phyloP scores from a whole-genome alignment of 352 stramenopile genomes.

The Globisporangium middletonii region DNA sequence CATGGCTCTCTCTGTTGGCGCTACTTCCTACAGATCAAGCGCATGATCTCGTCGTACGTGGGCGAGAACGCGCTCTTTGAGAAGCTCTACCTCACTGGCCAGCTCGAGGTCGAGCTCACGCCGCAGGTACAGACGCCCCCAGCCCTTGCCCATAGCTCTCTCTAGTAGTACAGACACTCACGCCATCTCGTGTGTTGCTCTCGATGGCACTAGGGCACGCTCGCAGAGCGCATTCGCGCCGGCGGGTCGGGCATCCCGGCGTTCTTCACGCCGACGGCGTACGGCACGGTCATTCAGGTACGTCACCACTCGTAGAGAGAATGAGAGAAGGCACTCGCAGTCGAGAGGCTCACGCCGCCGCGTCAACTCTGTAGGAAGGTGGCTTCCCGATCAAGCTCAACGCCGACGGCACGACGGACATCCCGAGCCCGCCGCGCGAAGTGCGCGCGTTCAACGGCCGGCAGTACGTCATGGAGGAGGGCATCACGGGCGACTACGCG shows the following conservation, averaged over 20 bases:
- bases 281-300: constrained; percentile 88
- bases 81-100: constrained; percentile 87
- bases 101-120: constrained; percentile 96
- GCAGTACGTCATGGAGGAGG: constrained; percentile 95
- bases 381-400: constrained; percentile 78
- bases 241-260: constrained; percentile 93
- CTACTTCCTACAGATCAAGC: constrained; percentile 74
- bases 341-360: too few species aligned
- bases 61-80: constrained; percentile 96
- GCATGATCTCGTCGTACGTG: constrained; percentile 96
- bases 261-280: constrained; percentile 95
- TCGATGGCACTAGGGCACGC: constrained; percentile 57
- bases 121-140: constrained; percentile 52
- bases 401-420: constrained; percentile 54
- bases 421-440: constrained; percentile 66
- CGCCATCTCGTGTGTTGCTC: background rate
- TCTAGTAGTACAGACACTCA: background rate
- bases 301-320: too few species aligned
- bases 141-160: background rate
- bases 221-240: constrained; percentile 90
- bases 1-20: too few species aligned
- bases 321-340: too few species aligned
- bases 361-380: constrained; percentile 19
- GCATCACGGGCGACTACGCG: constrained; percentile 90
- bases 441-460: constrained; percentile 76